Evolutionary conservation across 805 yeast genomes (phyloP), one percentile per base, ranked within the genome.

Genomic region (Candida quercuum): DNA sequence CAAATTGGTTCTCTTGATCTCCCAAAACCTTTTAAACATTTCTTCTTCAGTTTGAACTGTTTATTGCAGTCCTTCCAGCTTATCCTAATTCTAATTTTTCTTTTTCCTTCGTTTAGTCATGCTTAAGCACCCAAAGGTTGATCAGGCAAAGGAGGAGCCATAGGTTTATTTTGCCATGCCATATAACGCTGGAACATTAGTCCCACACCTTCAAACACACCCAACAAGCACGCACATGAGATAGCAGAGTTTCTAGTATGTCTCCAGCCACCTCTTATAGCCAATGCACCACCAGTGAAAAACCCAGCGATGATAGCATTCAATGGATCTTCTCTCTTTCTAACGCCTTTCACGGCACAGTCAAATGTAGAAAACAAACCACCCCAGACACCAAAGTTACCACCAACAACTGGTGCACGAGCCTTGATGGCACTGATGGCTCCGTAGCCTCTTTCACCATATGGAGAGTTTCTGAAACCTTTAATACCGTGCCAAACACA

Each of bases 381-480:
- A 72, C 99, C 99, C 99, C 99, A 93, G 28, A 86, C 95, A 69
- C 99, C 99, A 57, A 93, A 91, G 66, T 93, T 93, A 58, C 99
- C 99, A 49, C 99, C 99, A 38, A 91, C 88, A 35, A 91, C 96
- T 28, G 99, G 99, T 3, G 97, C 98, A 63, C 99, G 77, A 36
- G 96, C 86, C 60, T 87, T 87, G 52, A 93, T 83, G 28, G 98
- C 97, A 29, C 86, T 71, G 38, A 91, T 59, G 16, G 96, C 86
- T 39, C 99, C 98, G 42, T 76, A 64, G 55, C 95, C 74, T 68
- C 99, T 79, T 66, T 93, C 99, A 43, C 99, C 99, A 51, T 81
- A 74, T 39, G 99, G 99, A 11, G 97, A 88, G 73, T 93, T 93
- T 64, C 99, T 78, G 74, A 93, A 93, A 35, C 99, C 99, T 63